Evolutionary conservation across 352 stramenopile genomes (phyloP).

Genomic region (Pythium diclinum): DNA sequence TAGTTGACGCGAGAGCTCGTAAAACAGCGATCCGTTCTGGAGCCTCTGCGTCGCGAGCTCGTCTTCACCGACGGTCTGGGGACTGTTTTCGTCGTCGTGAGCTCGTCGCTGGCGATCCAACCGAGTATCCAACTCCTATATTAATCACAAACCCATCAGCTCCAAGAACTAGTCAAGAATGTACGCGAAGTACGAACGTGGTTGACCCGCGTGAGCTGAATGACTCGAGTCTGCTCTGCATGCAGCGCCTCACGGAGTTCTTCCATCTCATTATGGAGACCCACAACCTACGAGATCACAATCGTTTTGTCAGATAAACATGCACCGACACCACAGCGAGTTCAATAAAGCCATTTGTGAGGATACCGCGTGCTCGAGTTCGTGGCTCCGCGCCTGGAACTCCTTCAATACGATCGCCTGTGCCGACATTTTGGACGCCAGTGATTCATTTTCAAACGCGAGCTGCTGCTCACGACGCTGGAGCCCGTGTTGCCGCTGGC

Average conservation of each 20-base stretch:
- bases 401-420: slow-evolving; percentile 20
- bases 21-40: slow-evolving; percentile 42
- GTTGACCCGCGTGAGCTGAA: slow-evolving; percentile 32
- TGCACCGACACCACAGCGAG: not conserved
- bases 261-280: slow-evolving; percentile 32
- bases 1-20: slow-evolving; percentile 41
- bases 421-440: slow-evolving; percentile 16
- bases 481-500: slow-evolving; percentile 28
- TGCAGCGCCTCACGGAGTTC: slow-evolving; percentile 36
- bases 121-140: slow-evolving; percentile 35
- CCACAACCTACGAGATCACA: slow-evolving; percentile 23
- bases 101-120: slow-evolving; percentile 14
- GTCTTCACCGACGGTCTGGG: not conserved
- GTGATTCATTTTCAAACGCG: slow-evolving; percentile 21
- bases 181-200: slow-evolving; percentile 14
- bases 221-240: slow-evolving; percentile 34
- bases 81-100: not conserved
- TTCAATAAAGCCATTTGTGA: not conserved
- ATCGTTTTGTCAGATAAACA: not conserved
- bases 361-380: slow-evolving; percentile 29
- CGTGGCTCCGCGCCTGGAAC: slow-evolving; percentile 7
- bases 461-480: slow-evolving; percentile 29
- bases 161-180: no score
- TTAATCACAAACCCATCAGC: not conserved
- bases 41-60: slow-evolving; percentile 21